Conservation (phyloP, 2,329 filamentous ascomycete species). For the Xylariaceae sp. region DNA sequence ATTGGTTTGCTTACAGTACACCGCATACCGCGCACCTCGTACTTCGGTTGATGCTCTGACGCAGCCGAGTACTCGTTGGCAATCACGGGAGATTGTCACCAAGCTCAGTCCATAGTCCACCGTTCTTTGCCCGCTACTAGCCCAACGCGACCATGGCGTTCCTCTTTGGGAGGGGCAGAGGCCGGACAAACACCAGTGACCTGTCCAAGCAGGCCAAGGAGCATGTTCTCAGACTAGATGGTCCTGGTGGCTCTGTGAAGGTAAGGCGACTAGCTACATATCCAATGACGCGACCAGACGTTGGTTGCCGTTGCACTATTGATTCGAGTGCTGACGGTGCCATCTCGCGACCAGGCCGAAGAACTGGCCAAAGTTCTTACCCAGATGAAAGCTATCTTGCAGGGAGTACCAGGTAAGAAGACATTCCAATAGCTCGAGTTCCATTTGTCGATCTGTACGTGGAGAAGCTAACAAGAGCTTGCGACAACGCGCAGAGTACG, state of each 20-base stretch:
- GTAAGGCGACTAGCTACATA: constrained; percentile 41
- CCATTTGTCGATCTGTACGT: background rate
- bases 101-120: background rate
- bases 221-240: constrained; percentile 49
- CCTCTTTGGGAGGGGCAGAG: constrained; percentile 49
- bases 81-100: background rate
- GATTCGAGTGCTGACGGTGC: constrained; percentile 23
- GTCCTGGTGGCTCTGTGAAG: constrained; percentile 45
- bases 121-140: background rate
- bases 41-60: constrained; percentile 8
- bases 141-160: constrained; percentile 44
- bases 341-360: constrained; percentile 58
- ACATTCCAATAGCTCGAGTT: background rate
- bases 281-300: constrained; percentile 5
- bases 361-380: constrained; percentile 79
- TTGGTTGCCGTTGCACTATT: constrained; percentile 6
- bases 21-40: background rate
- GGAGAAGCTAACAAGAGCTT: constrained; percentile 15
- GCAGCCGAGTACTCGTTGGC: background rate
- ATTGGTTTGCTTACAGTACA: background rate
- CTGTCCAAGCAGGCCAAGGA: constrained; percentile 53
- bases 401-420: constrained; percentile 80
- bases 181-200: constrained; percentile 47
- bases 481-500: constrained; percentile 57
- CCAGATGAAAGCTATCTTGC: constrained; percentile 89